phyloP scores from a whole-genome alignment of 768 basidiomycete species.

The Mycena leptocephala region DNA sequence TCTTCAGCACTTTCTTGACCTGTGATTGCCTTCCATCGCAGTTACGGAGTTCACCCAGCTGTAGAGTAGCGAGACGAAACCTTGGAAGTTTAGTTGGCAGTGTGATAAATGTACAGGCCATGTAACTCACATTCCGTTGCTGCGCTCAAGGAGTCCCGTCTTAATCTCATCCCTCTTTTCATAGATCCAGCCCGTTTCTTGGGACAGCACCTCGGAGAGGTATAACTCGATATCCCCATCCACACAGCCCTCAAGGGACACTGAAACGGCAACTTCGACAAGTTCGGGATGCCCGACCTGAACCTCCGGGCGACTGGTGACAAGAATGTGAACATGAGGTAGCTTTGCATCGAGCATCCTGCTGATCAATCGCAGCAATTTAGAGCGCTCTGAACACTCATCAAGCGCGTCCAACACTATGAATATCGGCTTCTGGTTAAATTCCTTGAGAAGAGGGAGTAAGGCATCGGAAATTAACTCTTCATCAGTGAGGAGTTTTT shows the following conservation, averaged over 20 bases:
- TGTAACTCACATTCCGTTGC: too few species aligned
- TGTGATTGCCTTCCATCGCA: slow-evolving; percentile 26
- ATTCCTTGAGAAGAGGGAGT: slow-evolving; percentile 22
- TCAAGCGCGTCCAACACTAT: too few species aligned
- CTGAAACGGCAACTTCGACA: too few species aligned
- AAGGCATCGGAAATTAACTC: slow-evolving; percentile 27
- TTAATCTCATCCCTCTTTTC: too few species aligned
- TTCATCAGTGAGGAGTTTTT: not conserved
- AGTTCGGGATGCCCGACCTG: too few species aligned
- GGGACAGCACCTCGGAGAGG: too few species aligned
- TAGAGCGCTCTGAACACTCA: slow-evolving; percentile 33
- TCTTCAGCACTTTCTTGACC: slow-evolving; percentile 32
- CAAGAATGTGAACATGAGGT: slow-evolving; percentile 8
- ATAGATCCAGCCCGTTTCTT: too few species aligned
- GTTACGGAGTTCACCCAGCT: slow-evolving; percentile 34
- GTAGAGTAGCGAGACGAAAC: slow-evolving; percentile 43
- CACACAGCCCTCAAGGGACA: too few species aligned
- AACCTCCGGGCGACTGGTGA: slow-evolving; percentile 38
- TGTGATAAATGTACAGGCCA: too few species aligned
- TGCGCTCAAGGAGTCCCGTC: too few species aligned
- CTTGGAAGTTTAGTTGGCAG: slow-evolving; percentile 24
- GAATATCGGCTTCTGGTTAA: slow-evolving; percentile 24
- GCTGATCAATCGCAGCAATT: slow-evolving; percentile 24
- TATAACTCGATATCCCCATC: too few species aligned
- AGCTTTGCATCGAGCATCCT: slow-evolving; percentile 9